phyloP scores from a whole-genome alignment of 805 yeast species.

The Starmerella ratchasimensis region DNA sequence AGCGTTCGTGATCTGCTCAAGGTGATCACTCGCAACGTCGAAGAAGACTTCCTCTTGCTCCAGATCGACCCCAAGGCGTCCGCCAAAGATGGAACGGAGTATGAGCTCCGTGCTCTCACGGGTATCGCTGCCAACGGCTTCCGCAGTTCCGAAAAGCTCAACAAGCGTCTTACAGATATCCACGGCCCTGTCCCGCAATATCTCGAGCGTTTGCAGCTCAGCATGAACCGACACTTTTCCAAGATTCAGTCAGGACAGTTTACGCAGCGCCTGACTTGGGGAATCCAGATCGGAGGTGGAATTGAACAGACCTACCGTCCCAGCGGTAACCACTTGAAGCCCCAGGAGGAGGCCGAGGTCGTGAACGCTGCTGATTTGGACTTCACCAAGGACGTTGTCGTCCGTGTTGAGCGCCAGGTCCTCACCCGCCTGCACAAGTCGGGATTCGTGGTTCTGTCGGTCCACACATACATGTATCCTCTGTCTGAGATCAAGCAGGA shows the following conservation, averaged over 20 bases:
- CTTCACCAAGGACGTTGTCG: conserved; percentile 31
- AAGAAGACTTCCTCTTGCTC: conserved; percentile 48
- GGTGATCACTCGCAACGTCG: conserved; percentile 29
- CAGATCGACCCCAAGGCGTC: conserved; percentile 16
- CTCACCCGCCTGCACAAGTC: conserved; percentile 39
- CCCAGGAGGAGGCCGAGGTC: conserved; percentile 17
- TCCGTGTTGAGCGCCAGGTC: conserved; percentile 47
- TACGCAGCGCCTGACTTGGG: conserved; percentile 58
- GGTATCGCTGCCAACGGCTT: conserved; percentile 65
- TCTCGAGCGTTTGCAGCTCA: conserved; percentile 36
- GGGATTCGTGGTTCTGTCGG: conserved; percentile 35
- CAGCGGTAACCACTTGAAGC: conserved; percentile 13
- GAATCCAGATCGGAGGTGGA: conserved; percentile 36
- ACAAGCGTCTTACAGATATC: conserved; percentile 42
- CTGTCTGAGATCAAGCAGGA: conserved; percentile 35
- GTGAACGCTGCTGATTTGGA: conserved; percentile 28
- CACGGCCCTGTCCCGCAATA: conserved; percentile 68
- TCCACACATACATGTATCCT: conserved; percentile 45
- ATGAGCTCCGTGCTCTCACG: conserved; percentile 41
- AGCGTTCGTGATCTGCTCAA: conserved; percentile 11
- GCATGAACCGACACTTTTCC: conserved; percentile 56
- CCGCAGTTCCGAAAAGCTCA: conserved; percentile 42
- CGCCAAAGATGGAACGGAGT: conserved; percentile 23
- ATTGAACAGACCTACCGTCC: conserved; percentile 11
- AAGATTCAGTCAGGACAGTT: conserved; percentile 30